Base-by-base conservation (phyloP, 2,329 filamentous ascomycete species). In the Clonostachys byssicola region DNA sequence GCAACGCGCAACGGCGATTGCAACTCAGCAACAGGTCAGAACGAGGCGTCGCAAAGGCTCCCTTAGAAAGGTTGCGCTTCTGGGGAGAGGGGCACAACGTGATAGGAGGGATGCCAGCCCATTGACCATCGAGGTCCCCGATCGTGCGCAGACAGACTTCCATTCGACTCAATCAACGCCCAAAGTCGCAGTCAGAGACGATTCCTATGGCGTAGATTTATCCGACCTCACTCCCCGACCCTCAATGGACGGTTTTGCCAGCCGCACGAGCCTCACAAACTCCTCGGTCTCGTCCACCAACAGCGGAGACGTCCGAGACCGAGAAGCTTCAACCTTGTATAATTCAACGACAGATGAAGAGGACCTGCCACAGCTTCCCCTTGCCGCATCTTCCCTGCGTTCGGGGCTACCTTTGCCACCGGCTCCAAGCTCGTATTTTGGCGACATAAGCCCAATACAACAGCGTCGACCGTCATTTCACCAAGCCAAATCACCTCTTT, bases 41-140 rank as follows among this genome's bases (percentile, higher is more conserved):
- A 76, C 56, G 65, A 78, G 90, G 47, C 84, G 85, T 57, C 81
- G 92, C 50, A 88, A 88, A 61, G 91, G 90, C 5, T 96, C 92
- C 12, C 73, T 96, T 62, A 81, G 92, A 50, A 96, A 96, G 67
- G 89, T 89, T 12, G 91, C 90, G 23, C 73, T 96, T 43, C 75
- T 96, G 16, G 89, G 89, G 14, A 86, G 87, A 52, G 85, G 86
- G 51, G 81, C 76, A 47, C 83, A 80, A 63, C 75, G 79, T 50
- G 82, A 81, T 55, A 75, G 68, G 58, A 78, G 70, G 54, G 82
- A 83, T 47, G 67, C 65, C 47, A 78, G 72, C 47, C 62, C 68
- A 16, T 56, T 75, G 49, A 65, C 63, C 17, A 66, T 76, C 47
- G 67, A 75, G 47, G 71, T 66, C 17, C 62, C 64, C 20, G 60